phyloP scores from a whole-genome alignment of 108 stramenopile species.

The Skeletonema marinoi region DNA sequence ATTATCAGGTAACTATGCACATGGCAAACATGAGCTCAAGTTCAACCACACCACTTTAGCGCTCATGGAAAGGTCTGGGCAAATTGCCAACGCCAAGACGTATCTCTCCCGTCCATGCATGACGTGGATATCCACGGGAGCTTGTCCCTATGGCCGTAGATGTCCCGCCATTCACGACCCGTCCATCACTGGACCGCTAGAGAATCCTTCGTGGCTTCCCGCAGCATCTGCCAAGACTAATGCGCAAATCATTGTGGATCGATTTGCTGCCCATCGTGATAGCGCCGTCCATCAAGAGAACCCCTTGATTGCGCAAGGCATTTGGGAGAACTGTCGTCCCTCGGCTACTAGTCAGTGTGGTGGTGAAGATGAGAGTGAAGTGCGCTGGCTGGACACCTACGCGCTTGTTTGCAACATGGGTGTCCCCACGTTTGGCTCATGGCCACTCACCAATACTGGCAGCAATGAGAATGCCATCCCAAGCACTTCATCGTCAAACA shows the following conservation, averaged over 20 bases:
- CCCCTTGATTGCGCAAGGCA: conserved; percentile 27
- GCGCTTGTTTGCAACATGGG: conserved; percentile 28
- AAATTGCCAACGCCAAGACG: conserved; percentile 68
- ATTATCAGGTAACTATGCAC: conserved; percentile 76
- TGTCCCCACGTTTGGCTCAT: conserved; percentile 12
- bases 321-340: conserved; percentile 51
- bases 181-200: conserved; percentile 46
- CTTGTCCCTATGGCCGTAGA: conserved; percentile 56
- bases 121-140: conserved; percentile 84
- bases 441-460: neutral
- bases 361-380: neutral
- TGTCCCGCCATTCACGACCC: conserved; percentile 38
- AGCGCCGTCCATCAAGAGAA: conserved; percentile 50
- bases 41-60: conserved; percentile 61
- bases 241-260: conserved; percentile 56
- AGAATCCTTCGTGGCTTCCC: conserved; percentile 15
- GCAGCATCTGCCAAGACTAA: conserved; percentile 64
- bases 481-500: conserved; percentile 36
- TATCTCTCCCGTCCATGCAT: conserved; percentile 84
- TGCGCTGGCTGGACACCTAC: conserved; percentile 32
- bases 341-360: conserved; percentile 2
- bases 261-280: conserved; percentile 53
- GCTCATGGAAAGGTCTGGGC: conserved; percentile 67
- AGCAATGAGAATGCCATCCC: neutral
- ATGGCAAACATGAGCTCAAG: conserved; percentile 87